Conservation (phyloP, 2,329 filamentous ascomycete genomes). For the Dryadomyces quercivorus region DNA sequence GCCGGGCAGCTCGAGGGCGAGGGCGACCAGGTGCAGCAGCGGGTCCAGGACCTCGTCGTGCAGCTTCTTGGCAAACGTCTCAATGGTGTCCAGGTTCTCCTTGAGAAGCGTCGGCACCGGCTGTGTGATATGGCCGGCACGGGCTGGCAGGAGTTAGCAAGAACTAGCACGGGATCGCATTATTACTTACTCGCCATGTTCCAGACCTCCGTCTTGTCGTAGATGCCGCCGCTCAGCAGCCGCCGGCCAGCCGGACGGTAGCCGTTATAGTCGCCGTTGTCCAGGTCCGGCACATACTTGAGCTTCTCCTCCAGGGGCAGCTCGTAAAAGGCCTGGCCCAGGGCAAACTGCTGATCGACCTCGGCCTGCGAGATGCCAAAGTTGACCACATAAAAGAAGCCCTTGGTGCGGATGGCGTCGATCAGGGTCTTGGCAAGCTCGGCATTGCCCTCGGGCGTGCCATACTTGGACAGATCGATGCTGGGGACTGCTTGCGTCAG, state of each 20-base stretch:
- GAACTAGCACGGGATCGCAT: background rate
- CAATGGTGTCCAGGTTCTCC: slow-evolving; percentile 39
- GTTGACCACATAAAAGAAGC: slow-evolving; percentile 47
- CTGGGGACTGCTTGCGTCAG: slow-evolving; percentile 8
- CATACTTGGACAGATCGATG: slow-evolving; percentile 19
- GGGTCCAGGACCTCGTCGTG: slow-evolving; percentile 37
- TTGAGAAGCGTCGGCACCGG: slow-evolving; percentile 32
- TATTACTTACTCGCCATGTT: slow-evolving; percentile 43
- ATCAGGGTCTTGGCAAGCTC: slow-evolving; percentile 20
- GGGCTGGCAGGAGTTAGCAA: background rate
- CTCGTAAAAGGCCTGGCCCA: slow-evolving; percentile 35
- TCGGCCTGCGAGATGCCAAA: slow-evolving; percentile 42
- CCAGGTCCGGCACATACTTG: slow-evolving; percentile 30
- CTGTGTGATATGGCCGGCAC: slow-evolving; percentile 27
- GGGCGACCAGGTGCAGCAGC: slow-evolving; percentile 45
- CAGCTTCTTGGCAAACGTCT: slow-evolving; percentile 29
- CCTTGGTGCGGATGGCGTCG: slow-evolving; percentile 29
- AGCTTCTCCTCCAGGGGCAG: slow-evolving; percentile 43
- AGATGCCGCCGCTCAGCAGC: slow-evolving; percentile 19
- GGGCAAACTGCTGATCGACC: slow-evolving; percentile 42
- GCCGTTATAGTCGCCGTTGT: slow-evolving; percentile 37
- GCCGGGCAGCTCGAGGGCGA: slow-evolving; percentile 45
- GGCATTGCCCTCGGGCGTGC: slow-evolving; percentile 20
- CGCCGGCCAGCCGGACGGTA: slow-evolving; percentile 30
- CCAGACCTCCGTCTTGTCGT: slow-evolving; percentile 46